Percentiles rank a stretch among this genome's conserved stretches.
These are phyloP conservation scores for Brasenia schreberi DNA, from an alignment of 164 flowering plant species.

Conservation along the genomic window DNA sequence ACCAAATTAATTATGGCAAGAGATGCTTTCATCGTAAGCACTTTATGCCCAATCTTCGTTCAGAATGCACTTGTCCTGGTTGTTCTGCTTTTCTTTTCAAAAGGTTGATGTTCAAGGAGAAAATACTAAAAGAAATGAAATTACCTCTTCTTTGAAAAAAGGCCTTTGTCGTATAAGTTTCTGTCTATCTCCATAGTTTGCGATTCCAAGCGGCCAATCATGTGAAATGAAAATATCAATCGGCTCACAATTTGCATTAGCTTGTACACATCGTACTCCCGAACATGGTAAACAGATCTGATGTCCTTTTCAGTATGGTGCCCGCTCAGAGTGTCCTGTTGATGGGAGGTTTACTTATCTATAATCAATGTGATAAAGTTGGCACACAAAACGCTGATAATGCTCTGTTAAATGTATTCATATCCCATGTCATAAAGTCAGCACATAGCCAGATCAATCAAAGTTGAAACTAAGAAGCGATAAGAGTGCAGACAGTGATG, in stretches of 20 bases:
- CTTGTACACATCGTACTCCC: constrained; percentile 87
- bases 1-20: no score
- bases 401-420: no score
- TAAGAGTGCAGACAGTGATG: no score
- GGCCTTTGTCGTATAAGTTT: constrained; percentile 58
- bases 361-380: no score
- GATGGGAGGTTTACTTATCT: constrained; percentile 4
- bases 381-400: no score
- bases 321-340: constrained; percentile 87
- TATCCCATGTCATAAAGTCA: no score
- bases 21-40: no score
- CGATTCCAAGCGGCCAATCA: constrained; percentile 96
- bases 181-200: constrained; percentile 64
- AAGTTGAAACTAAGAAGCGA: no score
- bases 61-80: no score
- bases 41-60: no score
- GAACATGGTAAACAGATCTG: constrained; percentile 84
- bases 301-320: constrained; percentile 74
- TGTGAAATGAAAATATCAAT: constrained; percentile 91
- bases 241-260: constrained; percentile 75
- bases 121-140: neutral
- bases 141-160: constrained; percentile 72
- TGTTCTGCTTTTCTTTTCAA: no score
- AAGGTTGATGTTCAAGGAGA: neutral
- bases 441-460: no score